A percentile compares a stretch with the other conserved stretches of the same genome.
Conservation (phyloP, 164 flowering plant species). For the Amborella trichopoda region DNA sequence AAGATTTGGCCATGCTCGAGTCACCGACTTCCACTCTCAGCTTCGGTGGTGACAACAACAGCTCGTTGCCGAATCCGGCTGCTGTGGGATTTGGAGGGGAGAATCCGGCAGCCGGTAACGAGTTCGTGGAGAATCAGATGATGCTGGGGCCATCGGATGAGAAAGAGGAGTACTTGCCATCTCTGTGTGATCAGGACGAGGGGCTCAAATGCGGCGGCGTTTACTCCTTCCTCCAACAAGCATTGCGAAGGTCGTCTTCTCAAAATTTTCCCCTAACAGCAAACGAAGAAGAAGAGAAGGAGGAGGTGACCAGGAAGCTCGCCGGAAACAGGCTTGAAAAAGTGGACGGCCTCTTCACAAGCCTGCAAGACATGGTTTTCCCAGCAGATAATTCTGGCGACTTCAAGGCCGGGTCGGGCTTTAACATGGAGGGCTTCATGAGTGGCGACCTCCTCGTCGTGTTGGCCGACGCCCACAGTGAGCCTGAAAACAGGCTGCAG, state of each 20-base stretch:
- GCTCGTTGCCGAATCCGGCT: conserved; percentile 2
- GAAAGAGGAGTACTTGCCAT: no score
- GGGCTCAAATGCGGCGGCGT: neutral
- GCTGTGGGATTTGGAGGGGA: no score
- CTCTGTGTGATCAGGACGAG: no score
- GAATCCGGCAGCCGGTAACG: no score
- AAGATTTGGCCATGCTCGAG: conserved; percentile 18
- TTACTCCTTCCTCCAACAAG: neutral
- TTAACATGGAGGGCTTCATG: neutral
- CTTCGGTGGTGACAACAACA: no score
- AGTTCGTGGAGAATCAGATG: conserved; percentile 6
- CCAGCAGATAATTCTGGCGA: neutral
- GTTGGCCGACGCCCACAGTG: no score
- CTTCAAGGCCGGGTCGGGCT: neutral
- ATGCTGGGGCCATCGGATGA: conserved; percentile 13
- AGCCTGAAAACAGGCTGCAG: conserved; percentile 4
- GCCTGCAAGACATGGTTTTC: conserved; percentile 1
- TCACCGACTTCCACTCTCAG: conserved; percentile 74
- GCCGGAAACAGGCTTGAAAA: no score
- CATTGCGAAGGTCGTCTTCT: no score
- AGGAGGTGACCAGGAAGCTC: no score
- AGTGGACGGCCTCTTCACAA: no score
- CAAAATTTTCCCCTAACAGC: no score
- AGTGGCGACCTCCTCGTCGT: neutral
- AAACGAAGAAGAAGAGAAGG: no score